phyloP scores from a whole-genome alignment of 2,329 filamentous ascomycete genomes.

The Corynespora cassiicola region DNA sequence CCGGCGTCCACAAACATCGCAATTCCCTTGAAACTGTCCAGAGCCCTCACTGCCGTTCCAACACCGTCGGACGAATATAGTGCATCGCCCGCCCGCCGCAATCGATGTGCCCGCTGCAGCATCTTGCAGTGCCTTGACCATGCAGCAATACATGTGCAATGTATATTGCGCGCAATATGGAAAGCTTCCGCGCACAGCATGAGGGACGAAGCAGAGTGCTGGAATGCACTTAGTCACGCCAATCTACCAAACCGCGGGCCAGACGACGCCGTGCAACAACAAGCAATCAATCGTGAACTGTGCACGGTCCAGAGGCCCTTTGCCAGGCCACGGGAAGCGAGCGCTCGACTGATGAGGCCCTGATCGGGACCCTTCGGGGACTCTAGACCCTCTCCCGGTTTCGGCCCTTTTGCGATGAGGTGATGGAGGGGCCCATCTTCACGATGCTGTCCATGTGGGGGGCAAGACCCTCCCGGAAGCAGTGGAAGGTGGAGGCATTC shows the following conservation, averaged over 20 bases:
- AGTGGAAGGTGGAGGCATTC: too few species aligned
- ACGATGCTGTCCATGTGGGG: too few species aligned
- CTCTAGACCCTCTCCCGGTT: conserved; percentile 14
- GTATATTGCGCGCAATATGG: conserved; percentile 32
- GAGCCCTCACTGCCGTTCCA: conserved; percentile 5
- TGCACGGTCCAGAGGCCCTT: conserved; percentile 25
- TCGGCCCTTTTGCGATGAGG: conserved; percentile 19
- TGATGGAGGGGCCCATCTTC: conserved; percentile 8
- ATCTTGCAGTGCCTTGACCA: conserved; percentile 26
- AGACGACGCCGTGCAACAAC: conserved; percentile 26
- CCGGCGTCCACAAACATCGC: conserved; percentile 17
- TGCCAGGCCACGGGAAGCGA: conserved; percentile 23
- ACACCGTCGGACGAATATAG: conserved; percentile 17
- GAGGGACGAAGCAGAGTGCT: conserved; percentile 15
- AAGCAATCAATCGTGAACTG: conserved; percentile 31
- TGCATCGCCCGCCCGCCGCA: conserved; percentile 19
- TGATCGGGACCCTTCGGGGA: too few species aligned
- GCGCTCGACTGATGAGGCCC: too few species aligned
- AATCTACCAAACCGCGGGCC: conserved; percentile 16
- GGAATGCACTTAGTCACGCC: conserved; percentile 12
- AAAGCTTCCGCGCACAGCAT: conserved; percentile 24
- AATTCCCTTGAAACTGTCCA: conserved; percentile 16
- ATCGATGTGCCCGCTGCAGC: too few species aligned
- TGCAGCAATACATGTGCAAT: conserved; percentile 18
- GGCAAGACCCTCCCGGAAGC: too few species aligned